phyloP scores from a whole-genome alignment of 805 yeast genomes.

The Wickerhamomyces ciferrii region DNA sequence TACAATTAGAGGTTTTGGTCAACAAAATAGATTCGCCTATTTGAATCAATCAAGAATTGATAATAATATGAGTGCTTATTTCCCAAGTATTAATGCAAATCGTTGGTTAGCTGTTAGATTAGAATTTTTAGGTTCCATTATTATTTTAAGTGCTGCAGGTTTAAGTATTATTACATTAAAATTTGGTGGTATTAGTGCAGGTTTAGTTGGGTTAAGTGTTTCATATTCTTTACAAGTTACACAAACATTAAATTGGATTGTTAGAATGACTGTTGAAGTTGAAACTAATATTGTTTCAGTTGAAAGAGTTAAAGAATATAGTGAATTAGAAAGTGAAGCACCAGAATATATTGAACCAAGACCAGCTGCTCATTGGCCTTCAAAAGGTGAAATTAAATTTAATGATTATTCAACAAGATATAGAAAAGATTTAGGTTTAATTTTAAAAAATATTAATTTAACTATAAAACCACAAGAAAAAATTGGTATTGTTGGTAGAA shows the following conservation, averaged over 20 bases:
- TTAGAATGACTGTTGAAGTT: constrained; percentile 97
- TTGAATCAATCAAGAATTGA: constrained; percentile 73
- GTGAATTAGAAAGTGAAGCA: constrained; percentile 80
- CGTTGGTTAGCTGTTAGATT: constrained; percentile 97
- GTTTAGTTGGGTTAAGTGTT: constrained; percentile 89
- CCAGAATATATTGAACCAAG: constrained; percentile 61
- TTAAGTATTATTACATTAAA: constrained; percentile 58
- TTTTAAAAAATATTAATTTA: constrained; percentile 62
- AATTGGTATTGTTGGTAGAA: constrained; percentile 93
- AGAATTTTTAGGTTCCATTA: constrained; percentile 85
- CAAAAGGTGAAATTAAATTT: constrained; percentile 60
- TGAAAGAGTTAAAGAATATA: constrained; percentile 88
- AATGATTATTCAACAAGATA: constrained; percentile 78
- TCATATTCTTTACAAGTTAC: constrained; percentile 92
- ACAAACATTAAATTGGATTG: constrained; percentile 94
- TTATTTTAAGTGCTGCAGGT: constrained; percentile 83
- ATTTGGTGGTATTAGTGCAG: constrained; percentile 73
- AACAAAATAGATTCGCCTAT: constrained; percentile 54
- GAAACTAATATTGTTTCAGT: constrained; percentile 97
- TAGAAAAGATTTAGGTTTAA: constrained; percentile 75
- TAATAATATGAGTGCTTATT: constrained; percentile 84
- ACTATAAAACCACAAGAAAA: constrained; percentile 72
- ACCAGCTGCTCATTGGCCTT: constrained; percentile 75
- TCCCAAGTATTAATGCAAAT: constrained; percentile 88
- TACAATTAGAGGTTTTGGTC: constrained; percentile 70